These are phyloP conservation scores for Mallotus repandus DNA, from an alignment of 441 rosid genomes.

Conservation along the genomic window DNA sequence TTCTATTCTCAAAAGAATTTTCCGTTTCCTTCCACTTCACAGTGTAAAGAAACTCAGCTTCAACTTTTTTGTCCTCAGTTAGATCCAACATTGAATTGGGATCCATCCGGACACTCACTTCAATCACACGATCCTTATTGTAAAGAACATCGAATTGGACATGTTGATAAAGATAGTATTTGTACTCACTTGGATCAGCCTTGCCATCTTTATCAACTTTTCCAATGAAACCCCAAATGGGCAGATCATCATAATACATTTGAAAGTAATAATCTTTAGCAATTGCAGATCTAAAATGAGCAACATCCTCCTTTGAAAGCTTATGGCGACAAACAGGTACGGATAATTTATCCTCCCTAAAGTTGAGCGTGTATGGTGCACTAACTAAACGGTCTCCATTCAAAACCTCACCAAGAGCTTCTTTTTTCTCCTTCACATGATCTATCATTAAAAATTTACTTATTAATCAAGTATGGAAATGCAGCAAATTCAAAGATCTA, in stretches of 20 bases:
- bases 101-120: slow-evolving; percentile 59
- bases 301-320: slow-evolving; percentile 54
- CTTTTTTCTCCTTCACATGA: slow-evolving; percentile 63
- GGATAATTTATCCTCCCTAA: slow-evolving; percentile 51
- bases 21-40: slow-evolving; percentile 88
- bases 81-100: slow-evolving; percentile 62
- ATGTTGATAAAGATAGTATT: slow-evolving; percentile 70
- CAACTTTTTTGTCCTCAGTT: slow-evolving; percentile 66
- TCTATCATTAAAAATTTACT: slow-evolving; percentile 32
- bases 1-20: slow-evolving; percentile 69
- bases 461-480: background rate
- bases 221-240: slow-evolving; percentile 89
- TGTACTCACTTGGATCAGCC: slow-evolving; percentile 60
- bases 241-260: slow-evolving; percentile 86
- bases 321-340: slow-evolving; percentile 49
- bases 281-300: slow-evolving; percentile 56
- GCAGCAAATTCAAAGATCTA: background rate
- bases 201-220: slow-evolving; percentile 75
- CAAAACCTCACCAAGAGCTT: slow-evolving; percentile 76
- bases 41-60: slow-evolving; percentile 69
- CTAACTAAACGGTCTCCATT: slow-evolving; percentile 68
- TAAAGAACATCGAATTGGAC: slow-evolving; percentile 63
- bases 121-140: slow-evolving; percentile 77
- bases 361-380: slow-evolving; percentile 67
- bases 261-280: slow-evolving; percentile 77